Conservation (phyloP, 768 basidiomycete species). For the Tulasnella sp. region DNA sequence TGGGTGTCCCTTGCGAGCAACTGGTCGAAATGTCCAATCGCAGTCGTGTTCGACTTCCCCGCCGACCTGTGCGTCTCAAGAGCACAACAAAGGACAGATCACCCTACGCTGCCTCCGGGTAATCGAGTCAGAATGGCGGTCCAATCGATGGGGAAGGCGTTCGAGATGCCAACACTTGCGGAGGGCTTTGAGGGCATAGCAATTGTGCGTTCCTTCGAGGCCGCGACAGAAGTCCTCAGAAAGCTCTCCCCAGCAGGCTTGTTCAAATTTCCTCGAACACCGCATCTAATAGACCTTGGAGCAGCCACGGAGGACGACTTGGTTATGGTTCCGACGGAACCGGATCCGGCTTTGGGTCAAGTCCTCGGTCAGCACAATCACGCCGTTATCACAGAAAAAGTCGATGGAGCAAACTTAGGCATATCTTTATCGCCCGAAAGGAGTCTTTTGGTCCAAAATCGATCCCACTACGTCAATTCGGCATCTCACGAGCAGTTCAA, state of each 20-base stretch:
- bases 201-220: constrained; percentile 50
- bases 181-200: constrained; percentile 56
- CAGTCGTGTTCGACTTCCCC: constrained; percentile 56
- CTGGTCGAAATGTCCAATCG: constrained; percentile 48
- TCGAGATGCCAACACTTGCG: constrained; percentile 46
- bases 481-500: constrained; percentile 60
- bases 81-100: constrained; percentile 55
- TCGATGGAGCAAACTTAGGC: constrained; percentile 67
- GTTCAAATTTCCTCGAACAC: constrained; percentile 59
- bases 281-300: constrained; percentile 57
- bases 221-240: constrained; percentile 48
- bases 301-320: constrained; percentile 56
- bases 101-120: constrained; percentile 58
- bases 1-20: constrained; percentile 52
- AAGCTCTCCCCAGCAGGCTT: constrained; percentile 46
- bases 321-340: not conserved
- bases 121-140: constrained; percentile 54
- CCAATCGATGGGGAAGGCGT: constrained; percentile 50
- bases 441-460: constrained; percentile 55
- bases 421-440: constrained; percentile 53
- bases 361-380: constrained; percentile 34
- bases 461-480: constrained; percentile 57
- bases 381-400: constrained; percentile 58
- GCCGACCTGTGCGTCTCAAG: constrained; percentile 50
- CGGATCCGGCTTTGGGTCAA: not conserved